phyloP scores from a whole-genome alignment of 148 eudicot genomes.

The Cornus suecica region DNA sequence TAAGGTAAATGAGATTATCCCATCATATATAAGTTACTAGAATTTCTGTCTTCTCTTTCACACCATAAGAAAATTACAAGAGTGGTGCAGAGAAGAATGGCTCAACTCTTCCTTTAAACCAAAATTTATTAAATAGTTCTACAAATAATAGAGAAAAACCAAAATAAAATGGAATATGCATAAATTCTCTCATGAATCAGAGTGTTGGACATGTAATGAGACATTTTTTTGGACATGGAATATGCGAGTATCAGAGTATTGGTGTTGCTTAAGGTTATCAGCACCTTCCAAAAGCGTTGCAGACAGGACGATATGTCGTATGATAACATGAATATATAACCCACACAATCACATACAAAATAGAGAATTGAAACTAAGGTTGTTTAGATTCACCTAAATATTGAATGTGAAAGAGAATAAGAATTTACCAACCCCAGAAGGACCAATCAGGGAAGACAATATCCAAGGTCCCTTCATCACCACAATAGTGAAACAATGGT shows the following conservation, averaged over 20 bases:
- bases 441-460: slow-evolving; percentile 76
- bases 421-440: slow-evolving; percentile 69
- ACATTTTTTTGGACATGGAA: not conserved
- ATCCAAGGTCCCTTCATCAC: slow-evolving; percentile 34
- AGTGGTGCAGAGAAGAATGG: not conserved
- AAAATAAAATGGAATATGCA: not conserved
- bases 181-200: not conserved
- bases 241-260: too few species aligned
- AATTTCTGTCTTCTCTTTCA: not conserved
- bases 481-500: slow-evolving; percentile 61
- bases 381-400: too few species aligned
- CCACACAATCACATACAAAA: too few species aligned
- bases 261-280: too few species aligned
- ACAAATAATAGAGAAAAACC: too few species aligned
- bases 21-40: not conserved
- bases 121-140: too few species aligned
- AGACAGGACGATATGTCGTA: too few species aligned
- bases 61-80: not conserved
- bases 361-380: too few species aligned
- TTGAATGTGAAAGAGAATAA: not conserved
- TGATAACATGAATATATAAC: too few species aligned
- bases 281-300: too few species aligned
- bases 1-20: not conserved
- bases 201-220: not conserved
- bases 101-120: not conserved